These are phyloP conservation scores for Ustilago curta DNA, from an alignment of 1,284 basidiomycete genomes.

Conservation along the genomic window DNA sequence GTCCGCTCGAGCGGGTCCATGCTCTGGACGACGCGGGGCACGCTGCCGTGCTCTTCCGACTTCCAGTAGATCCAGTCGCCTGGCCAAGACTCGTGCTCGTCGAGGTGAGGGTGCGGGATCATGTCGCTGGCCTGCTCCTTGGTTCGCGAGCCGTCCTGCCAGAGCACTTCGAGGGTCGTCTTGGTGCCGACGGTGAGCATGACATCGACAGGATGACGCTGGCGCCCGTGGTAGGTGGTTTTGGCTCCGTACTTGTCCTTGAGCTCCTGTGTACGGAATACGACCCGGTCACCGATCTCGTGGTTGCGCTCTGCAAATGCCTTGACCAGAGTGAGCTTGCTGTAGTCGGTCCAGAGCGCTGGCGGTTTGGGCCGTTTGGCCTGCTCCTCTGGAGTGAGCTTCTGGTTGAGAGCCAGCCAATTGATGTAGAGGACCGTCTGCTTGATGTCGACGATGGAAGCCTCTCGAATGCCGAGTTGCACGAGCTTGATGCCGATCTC, in stretches of 20 bases:
- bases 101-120: slow-evolving; percentile 78
- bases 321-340: slow-evolving; percentile 45
- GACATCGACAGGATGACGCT: slow-evolving; percentile 40
- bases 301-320: slow-evolving; percentile 47
- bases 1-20: slow-evolving; percentile 65
- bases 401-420: slow-evolving; percentile 90
- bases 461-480: slow-evolving; percentile 64
- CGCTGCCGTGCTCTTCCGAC: slow-evolving; percentile 75
- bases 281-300: slow-evolving; percentile 69
- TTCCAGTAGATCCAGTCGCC: slow-evolving; percentile 91
- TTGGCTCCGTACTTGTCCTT: slow-evolving; percentile 48
- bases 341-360: slow-evolving; percentile 44
- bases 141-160: slow-evolving; percentile 82
- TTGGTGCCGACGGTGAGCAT: slow-evolving; percentile 76
- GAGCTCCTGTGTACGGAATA: slow-evolving; percentile 54
- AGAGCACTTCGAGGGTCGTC: slow-evolving; percentile 80
- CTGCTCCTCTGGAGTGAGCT: slow-evolving; percentile 55
- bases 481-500: slow-evolving; percentile 69
- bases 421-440: slow-evolving; percentile 84
- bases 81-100: slow-evolving; percentile 72
- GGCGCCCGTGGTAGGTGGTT: slow-evolving; percentile 34
- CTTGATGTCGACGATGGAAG: slow-evolving; percentile 76
- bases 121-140: slow-evolving; percentile 77
- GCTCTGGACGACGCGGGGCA: slow-evolving; percentile 79
- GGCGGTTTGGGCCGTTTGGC: slow-evolving; percentile 43